phyloP scores from a whole-genome alignment of 768 basidiomycete genomes.

The Boletus tomentosulus region DNA sequence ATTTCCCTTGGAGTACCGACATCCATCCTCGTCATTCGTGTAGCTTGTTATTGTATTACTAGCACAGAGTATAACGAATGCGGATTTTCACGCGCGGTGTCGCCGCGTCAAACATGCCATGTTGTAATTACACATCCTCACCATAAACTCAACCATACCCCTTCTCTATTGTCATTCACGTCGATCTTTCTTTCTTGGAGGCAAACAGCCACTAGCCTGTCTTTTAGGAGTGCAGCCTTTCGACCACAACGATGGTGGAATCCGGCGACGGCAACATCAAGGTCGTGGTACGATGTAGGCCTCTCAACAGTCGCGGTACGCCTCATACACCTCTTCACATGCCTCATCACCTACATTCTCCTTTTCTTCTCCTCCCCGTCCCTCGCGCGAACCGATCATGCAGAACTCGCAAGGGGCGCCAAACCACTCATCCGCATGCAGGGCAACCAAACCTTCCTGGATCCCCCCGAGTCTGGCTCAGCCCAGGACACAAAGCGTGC shows the following conservation, averaged over 20 bases:
- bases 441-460: constrained; percentile 88
- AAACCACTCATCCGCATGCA: constrained; percentile 93
- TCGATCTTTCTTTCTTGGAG: constrained; percentile 11
- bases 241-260: constrained; percentile 53
- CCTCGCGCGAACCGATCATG: constrained; percentile 2
- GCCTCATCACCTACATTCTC: constrained; percentile 3
- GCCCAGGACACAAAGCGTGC: constrained; percentile 71
- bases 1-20: neutral
- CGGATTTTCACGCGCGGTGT: constrained; percentile 20
- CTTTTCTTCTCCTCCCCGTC: neutral
- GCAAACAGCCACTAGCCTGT: constrained; percentile 6
- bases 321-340: constrained; percentile 9
- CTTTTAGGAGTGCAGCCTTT: constrained; percentile 8
- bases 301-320: constrained; percentile 91
- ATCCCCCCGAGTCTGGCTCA: constrained; percentile 80
- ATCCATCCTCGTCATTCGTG: neutral
- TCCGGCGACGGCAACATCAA: constrained; percentile 86
- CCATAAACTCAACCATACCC: constrained; percentile 5
- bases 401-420: constrained; percentile 91
- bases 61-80: neutral
- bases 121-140: constrained; percentile 1
- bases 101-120: constrained; percentile 10
- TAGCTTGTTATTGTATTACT: neutral
- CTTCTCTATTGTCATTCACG: constrained; percentile 1
- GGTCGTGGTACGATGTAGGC: constrained; percentile 92